phyloP scores from a whole-genome alignment of 169 alveolate species.

The Theileria orientalis region DNA sequence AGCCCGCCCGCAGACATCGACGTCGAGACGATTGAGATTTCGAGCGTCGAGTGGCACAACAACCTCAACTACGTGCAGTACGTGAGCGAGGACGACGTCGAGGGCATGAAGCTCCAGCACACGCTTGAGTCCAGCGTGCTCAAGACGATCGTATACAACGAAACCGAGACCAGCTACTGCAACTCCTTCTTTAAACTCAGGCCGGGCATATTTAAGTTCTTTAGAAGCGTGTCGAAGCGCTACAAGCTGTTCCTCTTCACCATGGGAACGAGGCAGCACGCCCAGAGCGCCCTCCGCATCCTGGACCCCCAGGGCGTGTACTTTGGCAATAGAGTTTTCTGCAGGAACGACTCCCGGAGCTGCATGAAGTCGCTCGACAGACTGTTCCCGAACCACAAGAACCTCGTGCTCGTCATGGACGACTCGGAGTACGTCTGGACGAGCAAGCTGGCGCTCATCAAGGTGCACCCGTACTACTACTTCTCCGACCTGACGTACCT shows the following conservation, averaged over 20 bases:
- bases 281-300: slow-evolving; percentile 72
- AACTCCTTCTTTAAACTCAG: slow-evolving; percentile 72
- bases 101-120: slow-evolving; percentile 21
- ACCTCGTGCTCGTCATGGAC: slow-evolving; percentile 33
- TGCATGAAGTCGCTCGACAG: slow-evolving; percentile 47
- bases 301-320: slow-evolving; percentile 72
- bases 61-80: slow-evolving; percentile 57
- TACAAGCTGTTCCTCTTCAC: slow-evolving; percentile 78
- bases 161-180: slow-evolving; percentile 46
- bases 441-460: slow-evolving; percentile 29
- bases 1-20: slow-evolving; percentile 57
- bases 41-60: slow-evolving; percentile 23
- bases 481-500: slow-evolving; percentile 28
- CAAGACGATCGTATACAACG: slow-evolving; percentile 60
- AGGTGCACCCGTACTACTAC: slow-evolving; percentile 59
- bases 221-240: slow-evolving; percentile 53
- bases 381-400: slow-evolving; percentile 56
- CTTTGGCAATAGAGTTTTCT: slow-evolving; percentile 68
- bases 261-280: slow-evolving; percentile 83
- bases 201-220: slow-evolving; percentile 81
- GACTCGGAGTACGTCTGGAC: slow-evolving; percentile 60
- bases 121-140: slow-evolving; percentile 61
- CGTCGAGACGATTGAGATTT: slow-evolving; percentile 51
- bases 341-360: slow-evolving; percentile 64
- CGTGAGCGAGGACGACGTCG: slow-evolving; percentile 10